Evolutionary conservation across 257 asterid genomes (phyloP).

Genomic region (Solanum verrucosum): DNA sequence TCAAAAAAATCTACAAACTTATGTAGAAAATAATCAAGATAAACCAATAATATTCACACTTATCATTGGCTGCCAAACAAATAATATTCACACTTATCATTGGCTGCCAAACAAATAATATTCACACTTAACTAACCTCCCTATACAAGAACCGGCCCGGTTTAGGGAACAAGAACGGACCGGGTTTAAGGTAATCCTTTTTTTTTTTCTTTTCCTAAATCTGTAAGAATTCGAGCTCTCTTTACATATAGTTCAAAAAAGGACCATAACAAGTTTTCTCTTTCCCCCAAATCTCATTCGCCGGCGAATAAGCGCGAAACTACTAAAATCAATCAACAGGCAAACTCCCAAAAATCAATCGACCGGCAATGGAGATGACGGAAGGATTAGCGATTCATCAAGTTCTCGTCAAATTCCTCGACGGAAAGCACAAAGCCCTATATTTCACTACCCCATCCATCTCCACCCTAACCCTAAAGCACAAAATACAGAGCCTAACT

Average conservation of each 20-base stretch:
- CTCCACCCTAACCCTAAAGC: conserved; percentile 35
- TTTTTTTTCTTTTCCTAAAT: not conserved
- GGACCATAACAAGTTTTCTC: accelerated
- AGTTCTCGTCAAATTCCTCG: conserved; percentile 55
- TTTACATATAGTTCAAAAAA: not conserved
- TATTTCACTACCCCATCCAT: conserved; percentile 41
- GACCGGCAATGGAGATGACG: not conserved
- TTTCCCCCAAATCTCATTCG: not conserved
- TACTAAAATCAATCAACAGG: not conserved
- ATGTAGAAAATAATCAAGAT: too few species aligned
- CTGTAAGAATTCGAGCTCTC: not conserved
- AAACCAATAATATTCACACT: too few species aligned
- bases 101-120: too few species aligned
- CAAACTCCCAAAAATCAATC: not conserved
- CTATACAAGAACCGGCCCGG: too few species aligned
- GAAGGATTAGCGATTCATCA: conserved; percentile 18
- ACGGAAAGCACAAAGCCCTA: conserved; percentile 57
- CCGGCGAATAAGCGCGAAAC: not conserved
- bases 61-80: too few species aligned
- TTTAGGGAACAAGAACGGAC: not conserved
- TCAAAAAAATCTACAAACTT: too few species aligned
- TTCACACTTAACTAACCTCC: too few species aligned
- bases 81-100: too few species aligned
- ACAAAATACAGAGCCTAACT: conserved; percentile 47
- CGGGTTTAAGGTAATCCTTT: not conserved